A percentile compares a stretch with the other conserved stretches of the same genome.
Evolutionary conservation across 805 yeast species (phyloP).

Genomic region (Metschnikowia arizonensis): DNA sequence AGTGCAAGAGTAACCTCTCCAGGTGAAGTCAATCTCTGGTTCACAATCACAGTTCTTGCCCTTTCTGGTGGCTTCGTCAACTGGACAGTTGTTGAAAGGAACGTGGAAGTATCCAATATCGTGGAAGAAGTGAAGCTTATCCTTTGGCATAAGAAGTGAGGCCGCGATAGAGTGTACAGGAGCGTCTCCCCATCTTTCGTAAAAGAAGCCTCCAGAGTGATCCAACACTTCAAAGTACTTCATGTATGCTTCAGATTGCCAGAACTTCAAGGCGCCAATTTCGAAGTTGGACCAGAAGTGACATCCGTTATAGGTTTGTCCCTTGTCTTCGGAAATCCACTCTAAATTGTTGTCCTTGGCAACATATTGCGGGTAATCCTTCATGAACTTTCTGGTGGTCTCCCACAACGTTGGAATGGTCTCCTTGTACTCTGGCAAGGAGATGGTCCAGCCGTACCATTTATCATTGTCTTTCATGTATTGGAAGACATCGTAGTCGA

Average conservation of each 20-base stretch:
- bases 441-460: slow-evolving; percentile 24
- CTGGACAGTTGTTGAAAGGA: slow-evolving; percentile 80
- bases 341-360: slow-evolving; percentile 44
- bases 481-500: slow-evolving; percentile 24
- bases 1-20: slow-evolving; percentile 70
- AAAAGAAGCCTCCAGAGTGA: slow-evolving; percentile 69
- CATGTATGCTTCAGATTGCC: slow-evolving; percentile 67
- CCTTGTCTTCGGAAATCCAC: slow-evolving; percentile 65
- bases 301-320: slow-evolving; percentile 72
- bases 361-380: slow-evolving; percentile 16
- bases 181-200: slow-evolving; percentile 92
- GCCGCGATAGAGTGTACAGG: slow-evolving; percentile 89
- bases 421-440: slow-evolving; percentile 20
- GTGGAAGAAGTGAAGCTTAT: slow-evolving; percentile 69
- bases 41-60: slow-evolving; percentile 68
- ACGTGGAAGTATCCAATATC: slow-evolving; percentile 83
- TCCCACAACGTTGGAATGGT: slow-evolving; percentile 24
- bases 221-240: slow-evolving; percentile 67
- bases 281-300: slow-evolving; percentile 93
- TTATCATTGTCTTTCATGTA: slow-evolving; percentile 22
- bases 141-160: slow-evolving; percentile 65
- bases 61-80: slow-evolving; percentile 52
- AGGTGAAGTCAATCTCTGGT: slow-evolving; percentile 68
- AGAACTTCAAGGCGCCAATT: slow-evolving; percentile 66
- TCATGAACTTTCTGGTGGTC: slow-evolving; percentile 20